phyloP scores from a whole-genome alignment of 1,284 basidiomycete genomes.

The Ganoderma resinaceum region DNA sequence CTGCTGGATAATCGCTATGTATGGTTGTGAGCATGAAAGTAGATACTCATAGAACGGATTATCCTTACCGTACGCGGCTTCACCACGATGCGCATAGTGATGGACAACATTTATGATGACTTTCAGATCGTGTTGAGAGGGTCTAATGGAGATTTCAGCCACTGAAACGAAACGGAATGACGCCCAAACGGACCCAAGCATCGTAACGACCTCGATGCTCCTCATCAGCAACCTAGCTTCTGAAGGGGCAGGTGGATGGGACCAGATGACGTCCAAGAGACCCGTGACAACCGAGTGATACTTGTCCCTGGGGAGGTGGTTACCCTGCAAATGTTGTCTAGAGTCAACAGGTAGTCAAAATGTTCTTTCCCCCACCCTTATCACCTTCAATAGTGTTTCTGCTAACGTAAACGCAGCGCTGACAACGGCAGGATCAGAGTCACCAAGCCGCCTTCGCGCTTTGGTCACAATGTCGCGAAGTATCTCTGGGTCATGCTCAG shows the following conservation, averaged over 20 bases:
- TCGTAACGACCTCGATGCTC: conserved; percentile 18
- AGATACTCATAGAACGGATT: neutral
- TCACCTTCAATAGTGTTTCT: conserved; percentile 37
- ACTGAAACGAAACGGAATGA: neutral
- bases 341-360: neutral
- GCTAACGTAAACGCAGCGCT: conserved; percentile 54
- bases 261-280: conserved; percentile 26
- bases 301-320: conserved; percentile 24
- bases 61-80: conserved; percentile 22
- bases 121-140: conserved; percentile 41
- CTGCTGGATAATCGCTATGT: conserved; percentile 39
- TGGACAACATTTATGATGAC: conserved; percentile 49
- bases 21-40: neutral
- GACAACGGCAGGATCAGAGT: conserved; percentile 54
- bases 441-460: conserved; percentile 53
- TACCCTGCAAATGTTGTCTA: conserved; percentile 9
- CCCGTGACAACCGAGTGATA: conserved; percentile 23
- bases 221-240: conserved; percentile 21
- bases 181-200: conserved; percentile 21
- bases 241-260: conserved; percentile 13
- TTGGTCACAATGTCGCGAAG: conserved; percentile 52
- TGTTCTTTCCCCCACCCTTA: neutral
- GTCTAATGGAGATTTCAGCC: conserved; percentile 18
- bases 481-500: conserved; percentile 54
- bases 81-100: conserved; percentile 11